Percentiles rank a stretch among this genome's conserved stretches.
Conservation (phyloP, 768 basidiomycete species). For the Kwoniella sp. region DNA sequence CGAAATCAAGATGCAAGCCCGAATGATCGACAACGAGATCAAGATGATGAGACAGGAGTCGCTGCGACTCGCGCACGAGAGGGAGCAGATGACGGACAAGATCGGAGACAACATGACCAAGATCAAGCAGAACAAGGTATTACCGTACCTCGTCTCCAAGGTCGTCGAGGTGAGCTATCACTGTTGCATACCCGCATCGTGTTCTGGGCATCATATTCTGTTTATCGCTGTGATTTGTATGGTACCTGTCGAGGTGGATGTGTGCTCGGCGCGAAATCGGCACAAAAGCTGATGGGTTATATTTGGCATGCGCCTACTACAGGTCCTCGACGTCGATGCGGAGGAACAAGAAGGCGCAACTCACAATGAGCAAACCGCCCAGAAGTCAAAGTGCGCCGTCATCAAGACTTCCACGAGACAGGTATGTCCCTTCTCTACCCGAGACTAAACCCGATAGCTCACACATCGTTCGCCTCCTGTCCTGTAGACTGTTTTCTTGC, state of each 20-base stretch:
- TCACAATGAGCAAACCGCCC: slow-evolving; percentile 91
- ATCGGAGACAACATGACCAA: slow-evolving; percentile 97
- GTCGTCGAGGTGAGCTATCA: slow-evolving; percentile 89
- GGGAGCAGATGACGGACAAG: slow-evolving; percentile 96
- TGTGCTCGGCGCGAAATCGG: too few relatives aligned
- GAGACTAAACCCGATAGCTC: background rate
- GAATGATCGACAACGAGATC: slow-evolving; percentile 95
- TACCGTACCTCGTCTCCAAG: slow-evolving; percentile 96
- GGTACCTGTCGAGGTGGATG: too few relatives aligned
- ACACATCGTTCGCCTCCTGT: background rate
- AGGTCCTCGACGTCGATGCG: slow-evolving; percentile 94
- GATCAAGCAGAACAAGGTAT: slow-evolving; percentile 98
- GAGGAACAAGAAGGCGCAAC: slow-evolving; percentile 94
- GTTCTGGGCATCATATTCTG: too few relatives aligned
- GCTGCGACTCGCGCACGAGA: slow-evolving; percentile 86
- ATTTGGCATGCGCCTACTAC: slow-evolving; percentile 6
- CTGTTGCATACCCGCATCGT: too few relatives aligned
- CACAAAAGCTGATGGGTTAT: too few relatives aligned
- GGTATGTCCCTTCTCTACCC: slow-evolving; percentile 44
- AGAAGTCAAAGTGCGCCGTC: slow-evolving; percentile 96
- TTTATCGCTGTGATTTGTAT: too few relatives aligned
- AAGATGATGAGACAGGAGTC: slow-evolving; percentile 98
- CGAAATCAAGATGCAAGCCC: slow-evolving; percentile 83
- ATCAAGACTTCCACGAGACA: slow-evolving; percentile 99
- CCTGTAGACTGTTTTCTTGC: slow-evolving; percentile 83